These are phyloP conservation scores for Tolypocladium tundrense DNA, from an alignment of 2,329 filamentous ascomycete species.

Conservation along the genomic window DNA sequence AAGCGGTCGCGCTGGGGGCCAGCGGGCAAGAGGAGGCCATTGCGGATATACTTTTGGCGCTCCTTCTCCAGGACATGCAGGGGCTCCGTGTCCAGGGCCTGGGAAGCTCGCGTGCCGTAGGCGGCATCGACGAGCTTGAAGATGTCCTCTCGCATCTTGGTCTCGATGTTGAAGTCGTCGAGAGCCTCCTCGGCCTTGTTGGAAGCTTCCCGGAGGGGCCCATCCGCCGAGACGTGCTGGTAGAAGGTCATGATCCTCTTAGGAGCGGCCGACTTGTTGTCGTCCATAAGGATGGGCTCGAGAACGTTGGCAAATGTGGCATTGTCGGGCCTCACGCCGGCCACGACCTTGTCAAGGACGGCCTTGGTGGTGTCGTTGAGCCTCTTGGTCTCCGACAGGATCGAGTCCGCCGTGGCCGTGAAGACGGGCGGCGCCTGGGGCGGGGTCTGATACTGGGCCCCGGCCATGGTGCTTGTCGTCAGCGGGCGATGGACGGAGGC, in stretches of 20 bases:
- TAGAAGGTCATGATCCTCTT: conserved; percentile 68
- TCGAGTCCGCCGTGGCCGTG: conserved; percentile 59
- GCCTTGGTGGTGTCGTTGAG: conserved; percentile 53
- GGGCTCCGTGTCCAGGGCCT: conserved; percentile 56
- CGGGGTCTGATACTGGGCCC: conserved; percentile 58
- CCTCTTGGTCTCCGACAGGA: conserved; percentile 56
- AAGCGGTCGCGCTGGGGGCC: conserved; percentile 66
- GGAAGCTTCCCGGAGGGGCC: conserved; percentile 61
- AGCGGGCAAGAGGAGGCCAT: conserved; percentile 61
- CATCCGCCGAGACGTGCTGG: conserved; percentile 63
- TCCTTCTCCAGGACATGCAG: conserved; percentile 67
- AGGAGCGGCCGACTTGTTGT: conserved; percentile 52
- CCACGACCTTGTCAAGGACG: conserved; percentile 57
- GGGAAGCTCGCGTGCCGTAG: conserved; percentile 40
- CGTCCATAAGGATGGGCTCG: conserved; percentile 61
- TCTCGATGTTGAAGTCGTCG: conserved; percentile 69
- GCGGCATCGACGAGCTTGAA: conserved; percentile 56
- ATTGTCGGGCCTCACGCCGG: conserved; percentile 42
- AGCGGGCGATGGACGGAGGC: conserved; percentile 19
- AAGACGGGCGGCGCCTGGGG: conserved; percentile 72
- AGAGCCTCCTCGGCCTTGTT: conserved; percentile 67
- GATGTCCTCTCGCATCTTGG: conserved; percentile 71
- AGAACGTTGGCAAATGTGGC: conserved; percentile 46
- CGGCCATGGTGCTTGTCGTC: conserved; percentile 51
- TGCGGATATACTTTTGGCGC: conserved; percentile 65